Base-by-base conservation (phyloP, 345 rosid species). In the Ceriops zippeliana region DNA sequence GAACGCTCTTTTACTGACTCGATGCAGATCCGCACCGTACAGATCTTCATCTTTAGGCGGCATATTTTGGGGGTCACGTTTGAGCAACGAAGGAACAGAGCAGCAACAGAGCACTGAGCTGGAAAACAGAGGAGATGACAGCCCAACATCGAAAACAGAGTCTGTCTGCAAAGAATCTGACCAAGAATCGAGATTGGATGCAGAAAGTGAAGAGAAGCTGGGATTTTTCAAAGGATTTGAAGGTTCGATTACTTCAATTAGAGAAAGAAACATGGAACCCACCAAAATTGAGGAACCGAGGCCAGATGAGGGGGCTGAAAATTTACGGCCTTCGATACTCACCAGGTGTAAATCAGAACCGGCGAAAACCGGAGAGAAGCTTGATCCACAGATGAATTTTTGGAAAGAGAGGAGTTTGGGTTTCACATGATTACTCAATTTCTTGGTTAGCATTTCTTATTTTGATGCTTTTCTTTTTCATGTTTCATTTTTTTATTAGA, bases 1-100 rank as follows among this genome's bases (percentile, higher is more conserved):
- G 71, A 87, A 87, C 58, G 96, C 96, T 4, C 62, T 93, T 13
- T 37, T 85, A 22, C 76, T 93, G 62, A 90, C 89, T 7, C 84
- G 97, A 66, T 84, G 93, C 74, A 87, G 90, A 87, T 93, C 98
- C 78, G 96, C 92, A 1, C 96, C 97, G 9, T 89, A 87, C 71
- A 68, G 93, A 64, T 86, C 97, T 1, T 93, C 96, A 1, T 92
- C 98, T 35, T 69, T 92, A 42, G 98, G 96, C 52, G 42, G 76
- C 71, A 85, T 78, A 71, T 90, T 92, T 78, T 90, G 96, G 98
- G 96, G 84, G 10, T 90, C 92, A 4, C 85, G 88, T 2, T 73
- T 81, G 31, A 68, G 60, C 8, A 67, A 73, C 24, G 85, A 80
- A 76, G 79, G 62, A 70, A 61, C 77, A 24, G 72, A 68, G 42